A percentile compares a stretch with the other conserved stretches of the same genome.
phyloP scores from a whole-genome alignment of 495 filamentous ascomycete genomes.

The Emericellopsis terricola region DNA sequence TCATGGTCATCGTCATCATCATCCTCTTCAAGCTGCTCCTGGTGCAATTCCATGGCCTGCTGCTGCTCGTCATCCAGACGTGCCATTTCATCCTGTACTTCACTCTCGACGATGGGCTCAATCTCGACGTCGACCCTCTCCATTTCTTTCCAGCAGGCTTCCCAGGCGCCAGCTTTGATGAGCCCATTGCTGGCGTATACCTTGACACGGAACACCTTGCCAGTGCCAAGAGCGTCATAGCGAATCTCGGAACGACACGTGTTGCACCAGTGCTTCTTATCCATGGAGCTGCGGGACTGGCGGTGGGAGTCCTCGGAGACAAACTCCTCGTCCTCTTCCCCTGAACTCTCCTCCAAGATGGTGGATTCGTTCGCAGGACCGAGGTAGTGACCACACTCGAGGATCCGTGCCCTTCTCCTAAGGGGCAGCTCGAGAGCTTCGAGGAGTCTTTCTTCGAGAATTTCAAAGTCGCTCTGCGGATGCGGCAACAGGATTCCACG shows the following conservation, averaged over 20 bases:
- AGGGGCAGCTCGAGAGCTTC: conserved; percentile 67
- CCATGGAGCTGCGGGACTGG: conserved; percentile 12
- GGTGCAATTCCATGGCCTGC: conserved; percentile 5
- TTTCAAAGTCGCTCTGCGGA: conserved; percentile 75
- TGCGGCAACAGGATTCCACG: conserved; percentile 78
- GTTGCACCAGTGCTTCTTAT: conserved; percentile 36
- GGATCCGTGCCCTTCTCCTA: conserved; percentile 37
- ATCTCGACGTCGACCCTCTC: conserved; percentile 91
- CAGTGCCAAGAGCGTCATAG: conserved; percentile 21
- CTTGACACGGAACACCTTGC: conserved; percentile 61
- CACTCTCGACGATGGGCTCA: conserved; percentile 35
- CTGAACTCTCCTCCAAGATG: conserved; percentile 21
- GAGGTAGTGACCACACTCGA: conserved; percentile 66
- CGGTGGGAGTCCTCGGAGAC: conserved; percentile 8
- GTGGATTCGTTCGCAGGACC: conserved; percentile 24
- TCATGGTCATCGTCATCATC: conserved; percentile 11
- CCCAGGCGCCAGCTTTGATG: conserved; percentile 84
- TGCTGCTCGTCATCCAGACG: conserved; percentile 15
- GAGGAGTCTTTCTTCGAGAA: conserved; percentile 81
- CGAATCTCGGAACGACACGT: conserved; percentile 37
- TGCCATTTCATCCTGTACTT: conserved; percentile 24
- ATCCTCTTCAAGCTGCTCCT: conserved; percentile 2
- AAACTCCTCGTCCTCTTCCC: conserved; percentile 29
- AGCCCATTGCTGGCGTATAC: conserved; percentile 88
- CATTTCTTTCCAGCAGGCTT: conserved; percentile 91